Base-by-base conservation (phyloP, 257 asterid species). In the Nicotiana benthamiana region DNA sequence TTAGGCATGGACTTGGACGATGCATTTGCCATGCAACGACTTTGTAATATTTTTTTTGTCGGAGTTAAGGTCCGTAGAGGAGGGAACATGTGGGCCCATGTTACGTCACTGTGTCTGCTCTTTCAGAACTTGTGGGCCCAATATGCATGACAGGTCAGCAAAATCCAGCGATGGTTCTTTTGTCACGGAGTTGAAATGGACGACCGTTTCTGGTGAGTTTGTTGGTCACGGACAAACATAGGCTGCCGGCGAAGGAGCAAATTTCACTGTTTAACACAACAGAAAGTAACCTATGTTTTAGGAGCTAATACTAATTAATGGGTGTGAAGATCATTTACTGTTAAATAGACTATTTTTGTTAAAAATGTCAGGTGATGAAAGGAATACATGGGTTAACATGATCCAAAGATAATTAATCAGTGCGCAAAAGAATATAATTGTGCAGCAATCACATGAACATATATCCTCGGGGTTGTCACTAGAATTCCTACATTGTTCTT, bases 161-260 rank as follows among this genome's bases (percentile, higher is more conserved):
- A 2, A 4, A 6, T 61, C 81, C 79, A 79, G 78, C 86, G 36
- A 60, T 67, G 80, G 1, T 17, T 56, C 16, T 59, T 83, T 85
- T 87, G 86, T 85, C 87, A 17, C 43, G 10, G 51, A 22, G 40
- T 65, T 52, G 68, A 32, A 40, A 68, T 66, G 40, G 60, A 12
- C 32, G 54, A 24, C 70, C 32, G 56, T 48, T 74, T 79, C 79
- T 40, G 61, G 65, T 48, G 79, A 57, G 77, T 60, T 30, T 72
- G 75, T 63, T 74, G 81, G 83, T 83, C 87, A 82, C 80, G 75
- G 82, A 82, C 82, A 85, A 77, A 59, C 83, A 83, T 81, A 30
- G 78, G 83, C 74, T 18, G 90, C 90, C 87, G 87, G 86, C 86
- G 81, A 77, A 32, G 57, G 68, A 79, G 85, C 86, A 80, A 34